These are phyloP conservation scores for Cyberlindnera mrakii DNA, from an alignment of 805 yeast species.

Conservation along the genomic window DNA sequence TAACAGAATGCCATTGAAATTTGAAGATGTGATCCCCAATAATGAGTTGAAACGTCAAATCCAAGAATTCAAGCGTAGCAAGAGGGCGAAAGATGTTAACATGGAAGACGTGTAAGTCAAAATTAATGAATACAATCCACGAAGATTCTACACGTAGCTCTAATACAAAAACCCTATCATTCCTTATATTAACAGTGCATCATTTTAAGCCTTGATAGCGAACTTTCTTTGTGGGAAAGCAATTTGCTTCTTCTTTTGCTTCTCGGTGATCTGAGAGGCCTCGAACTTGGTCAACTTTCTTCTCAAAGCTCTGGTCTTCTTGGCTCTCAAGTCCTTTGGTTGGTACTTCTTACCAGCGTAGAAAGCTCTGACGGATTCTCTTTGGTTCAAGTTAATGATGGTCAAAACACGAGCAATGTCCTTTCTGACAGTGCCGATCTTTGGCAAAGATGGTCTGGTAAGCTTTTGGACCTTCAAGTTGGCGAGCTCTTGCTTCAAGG, in stretches of 20 bases:
- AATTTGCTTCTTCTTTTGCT: conserved; percentile 84
- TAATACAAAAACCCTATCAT: conserved; percentile 20
- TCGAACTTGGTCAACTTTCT: conserved; percentile 88
- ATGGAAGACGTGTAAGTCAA: conserved; percentile 10
- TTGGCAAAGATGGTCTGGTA: conserved; percentile 89
- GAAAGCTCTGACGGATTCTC: conserved; percentile 90
- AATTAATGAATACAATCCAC: not conserved
- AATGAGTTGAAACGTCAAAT: conserved; percentile 60
- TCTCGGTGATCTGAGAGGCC: conserved; percentile 74
- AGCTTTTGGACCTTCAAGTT: conserved; percentile 93
- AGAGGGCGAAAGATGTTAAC: conserved; percentile 3
- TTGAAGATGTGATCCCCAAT: conserved; percentile 85
- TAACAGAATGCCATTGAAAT: conserved; percentile 82
- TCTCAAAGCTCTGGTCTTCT: conserved; percentile 99
- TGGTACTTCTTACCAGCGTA: conserved; percentile 92
- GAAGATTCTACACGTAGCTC: too few relatives aligned
- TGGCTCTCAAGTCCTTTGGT: conserved; percentile 98
- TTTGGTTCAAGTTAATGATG: conserved; percentile 92
- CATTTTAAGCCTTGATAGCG: conserved; percentile 92
- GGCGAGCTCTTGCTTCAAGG: conserved; percentile 95
- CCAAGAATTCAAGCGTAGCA: conserved; percentile 33
- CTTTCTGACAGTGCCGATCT: conserved; percentile 96
- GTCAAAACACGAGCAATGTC: conserved; percentile 98
- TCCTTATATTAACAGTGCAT: conserved; percentile 20
- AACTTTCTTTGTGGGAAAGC: conserved; percentile 98